Base-by-base conservation (phyloP, 192 early-diverging fungal species). In the Coemansia sp. region DNA sequence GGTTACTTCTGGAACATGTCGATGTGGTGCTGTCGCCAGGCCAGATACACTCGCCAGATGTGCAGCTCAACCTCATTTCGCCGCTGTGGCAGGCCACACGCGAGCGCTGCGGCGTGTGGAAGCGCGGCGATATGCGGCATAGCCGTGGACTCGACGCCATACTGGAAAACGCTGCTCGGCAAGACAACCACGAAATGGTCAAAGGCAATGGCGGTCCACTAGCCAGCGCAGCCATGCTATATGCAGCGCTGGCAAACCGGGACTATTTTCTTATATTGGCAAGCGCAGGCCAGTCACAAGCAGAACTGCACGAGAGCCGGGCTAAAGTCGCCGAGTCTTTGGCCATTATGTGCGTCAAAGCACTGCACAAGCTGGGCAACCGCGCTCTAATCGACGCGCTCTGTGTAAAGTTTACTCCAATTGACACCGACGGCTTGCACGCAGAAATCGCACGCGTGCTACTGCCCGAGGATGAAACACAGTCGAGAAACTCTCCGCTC, bases 1-100 rank as follows among this genome's bases (percentile, higher is more conserved):
- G 60, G 12, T 58, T 79, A 19, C 70, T 79, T 29, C 38, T 73
- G 17, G 70, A 79, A 64, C 63, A 67, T 14, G 76, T 79, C 2
- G 57, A 61, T 17, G 71, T 79, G 47, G 70, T 69, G 50, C 66
- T 79, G 19, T 65, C 66, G 10, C 57, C 68, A 4, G 60, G 63
- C 12, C 76, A 79, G 54, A 52, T 73, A 25, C 58, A 79, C 67
- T 63, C 76, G 5, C 76, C 76, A 5, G 76, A 79, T 19, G 71
- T 69, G 17, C 71, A 79, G 47, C 60, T 79, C 50, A 79, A 79
- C 60, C 62, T 79, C 5, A 53, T 73, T 3, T n/a, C 66, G 29
- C 76, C 76, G 7, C 53, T 79, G 35, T 73, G 71, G 76, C 70
- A 66, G 48, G 62, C 70, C 6, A 50, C 48, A 4, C 63, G 67